These are phyloP conservation scores for Elsinoe fawcettii DNA, from an alignment of 2,329 filamentous ascomycete genomes.

Conservation along the genomic window DNA sequence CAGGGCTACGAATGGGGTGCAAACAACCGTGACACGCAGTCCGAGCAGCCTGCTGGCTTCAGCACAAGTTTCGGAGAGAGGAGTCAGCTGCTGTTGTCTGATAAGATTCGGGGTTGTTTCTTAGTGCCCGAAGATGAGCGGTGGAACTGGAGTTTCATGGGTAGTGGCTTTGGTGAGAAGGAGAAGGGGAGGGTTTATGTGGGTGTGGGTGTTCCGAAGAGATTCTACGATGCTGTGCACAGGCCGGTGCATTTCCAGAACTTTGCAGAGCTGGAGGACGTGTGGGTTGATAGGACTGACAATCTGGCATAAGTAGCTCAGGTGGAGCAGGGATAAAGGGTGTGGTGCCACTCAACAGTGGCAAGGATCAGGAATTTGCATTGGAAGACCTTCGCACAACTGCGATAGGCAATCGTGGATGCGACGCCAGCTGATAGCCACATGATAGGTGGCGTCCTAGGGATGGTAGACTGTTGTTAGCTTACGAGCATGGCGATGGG, in stretches of 20 bases:
- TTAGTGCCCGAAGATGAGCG: conserved; percentile 80
- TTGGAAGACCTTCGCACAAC: no score
- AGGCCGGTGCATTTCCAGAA: conserved; percentile 92
- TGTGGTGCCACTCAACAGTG: no score
- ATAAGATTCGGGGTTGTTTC: conserved; percentile 93
- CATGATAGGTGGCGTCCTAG: no score
- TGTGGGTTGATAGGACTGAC: conserved; percentile 87
- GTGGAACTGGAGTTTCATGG: conserved; percentile 99
- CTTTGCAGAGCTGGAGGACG: conserved; percentile 94
- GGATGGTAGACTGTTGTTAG: no score
- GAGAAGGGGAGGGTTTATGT: conserved; percentile 81
- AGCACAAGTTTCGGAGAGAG: conserved; percentile 75
- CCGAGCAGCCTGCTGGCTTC: conserved; percentile 91
- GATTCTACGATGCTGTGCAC: conserved; percentile 90
- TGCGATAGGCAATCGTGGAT: no score
- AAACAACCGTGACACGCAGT: conserved; percentile 87
- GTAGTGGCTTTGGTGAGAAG: conserved; percentile 73
- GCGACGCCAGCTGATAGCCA: no score
- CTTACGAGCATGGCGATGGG: neutral
- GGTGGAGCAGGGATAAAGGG: neutral
- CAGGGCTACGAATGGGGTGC: conserved; percentile 94
- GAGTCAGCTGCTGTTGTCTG: conserved; percentile 84
- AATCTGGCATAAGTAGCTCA: conserved; percentile 65
- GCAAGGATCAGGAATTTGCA: no score
- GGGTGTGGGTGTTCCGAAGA: conserved; percentile 79